These are phyloP conservation scores for Micractinium sp. DNA, from an alignment of 139 green algal genomes.

Conservation along the genomic window DNA sequence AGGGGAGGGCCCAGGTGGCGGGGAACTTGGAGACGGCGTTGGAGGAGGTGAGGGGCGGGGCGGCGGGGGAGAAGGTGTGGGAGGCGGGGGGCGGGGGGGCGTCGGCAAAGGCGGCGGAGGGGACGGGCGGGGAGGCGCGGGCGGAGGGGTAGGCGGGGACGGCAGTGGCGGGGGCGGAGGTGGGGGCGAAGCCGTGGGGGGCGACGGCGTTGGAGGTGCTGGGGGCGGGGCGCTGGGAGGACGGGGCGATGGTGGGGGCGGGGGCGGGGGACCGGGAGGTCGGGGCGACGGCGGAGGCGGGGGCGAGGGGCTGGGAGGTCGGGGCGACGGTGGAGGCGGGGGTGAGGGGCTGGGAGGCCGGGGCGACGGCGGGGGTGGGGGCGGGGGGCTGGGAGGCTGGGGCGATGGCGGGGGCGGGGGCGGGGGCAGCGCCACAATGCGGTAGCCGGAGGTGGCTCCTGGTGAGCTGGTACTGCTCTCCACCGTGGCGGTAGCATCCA, in stretches of 20 bases:
- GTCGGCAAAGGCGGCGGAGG: neutral
- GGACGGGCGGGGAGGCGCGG: neutral
- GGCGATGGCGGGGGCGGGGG: neutral
- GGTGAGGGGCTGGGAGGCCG: no score
- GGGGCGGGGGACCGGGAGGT: no score
- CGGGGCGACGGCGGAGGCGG: neutral
- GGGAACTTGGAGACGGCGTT: neutral
- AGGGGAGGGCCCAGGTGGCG: neutral
- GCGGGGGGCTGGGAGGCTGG: neutral
- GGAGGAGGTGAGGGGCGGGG: neutral
- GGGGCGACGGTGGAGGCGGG: no score
- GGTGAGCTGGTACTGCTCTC: neutral
- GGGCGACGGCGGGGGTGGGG: neutral
- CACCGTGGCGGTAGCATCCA: neutral
- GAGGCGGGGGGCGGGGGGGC: neutral
- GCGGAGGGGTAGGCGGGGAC: neutral
- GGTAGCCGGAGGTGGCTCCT: neutral
- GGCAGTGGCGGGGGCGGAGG: no score
- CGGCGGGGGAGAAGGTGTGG: no score
- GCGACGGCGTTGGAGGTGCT: neutral
- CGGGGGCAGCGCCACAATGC: neutral
- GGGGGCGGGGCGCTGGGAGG: no score
- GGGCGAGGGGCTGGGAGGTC: neutral
- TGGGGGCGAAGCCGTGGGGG: neutral
- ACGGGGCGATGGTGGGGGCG: no score